Conservation (phyloP, 495 filamentous ascomycete species). For the Podospora pseudocomata region DNA sequence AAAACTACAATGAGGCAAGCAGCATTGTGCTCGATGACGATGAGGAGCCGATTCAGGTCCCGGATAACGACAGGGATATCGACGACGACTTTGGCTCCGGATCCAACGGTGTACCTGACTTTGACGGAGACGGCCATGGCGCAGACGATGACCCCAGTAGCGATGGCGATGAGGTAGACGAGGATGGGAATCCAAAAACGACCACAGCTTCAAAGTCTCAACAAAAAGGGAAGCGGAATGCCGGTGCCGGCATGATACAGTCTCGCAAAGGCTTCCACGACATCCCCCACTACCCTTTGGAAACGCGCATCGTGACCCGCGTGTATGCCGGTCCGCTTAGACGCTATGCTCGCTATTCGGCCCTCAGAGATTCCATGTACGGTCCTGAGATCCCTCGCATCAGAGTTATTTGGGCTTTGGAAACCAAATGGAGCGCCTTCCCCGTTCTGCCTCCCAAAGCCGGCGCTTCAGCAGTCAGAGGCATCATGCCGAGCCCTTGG, state of each 20-base stretch:
- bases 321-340: conserved; percentile 45
- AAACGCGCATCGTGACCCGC: conserved; percentile 44
- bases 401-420: conserved; percentile 38
- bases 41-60: conserved; percentile 22
- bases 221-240: conserved; percentile 21
- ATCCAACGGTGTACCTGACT: conserved; percentile 4
- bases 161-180: conserved; percentile 20
- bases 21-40: conserved; percentile 21
- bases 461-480: conserved; percentile 22
- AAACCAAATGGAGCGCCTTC: conserved; percentile 38
- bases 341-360: conserved; percentile 42
- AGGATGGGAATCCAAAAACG: conserved; percentile 26
- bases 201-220: conserved; percentile 14
- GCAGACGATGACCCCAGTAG: conserved; percentile 14
- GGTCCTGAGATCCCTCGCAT: conserved; percentile 38
- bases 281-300: conserved; percentile 43
- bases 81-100: conserved; percentile 26
- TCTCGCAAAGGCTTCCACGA: conserved; percentile 32
- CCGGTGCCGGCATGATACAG: conserved; percentile 27
- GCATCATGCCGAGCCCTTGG: conserved; percentile 41
- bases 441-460: conserved; percentile 39
- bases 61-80: background rate
- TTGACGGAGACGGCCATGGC: conserved; percentile 18
- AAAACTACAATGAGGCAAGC: conserved; percentile 25
- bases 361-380: conserved; percentile 44